Base-by-base conservation (phyloP, 2,329 filamentous ascomycete species). In the Hypoxylon sp. region DNA sequence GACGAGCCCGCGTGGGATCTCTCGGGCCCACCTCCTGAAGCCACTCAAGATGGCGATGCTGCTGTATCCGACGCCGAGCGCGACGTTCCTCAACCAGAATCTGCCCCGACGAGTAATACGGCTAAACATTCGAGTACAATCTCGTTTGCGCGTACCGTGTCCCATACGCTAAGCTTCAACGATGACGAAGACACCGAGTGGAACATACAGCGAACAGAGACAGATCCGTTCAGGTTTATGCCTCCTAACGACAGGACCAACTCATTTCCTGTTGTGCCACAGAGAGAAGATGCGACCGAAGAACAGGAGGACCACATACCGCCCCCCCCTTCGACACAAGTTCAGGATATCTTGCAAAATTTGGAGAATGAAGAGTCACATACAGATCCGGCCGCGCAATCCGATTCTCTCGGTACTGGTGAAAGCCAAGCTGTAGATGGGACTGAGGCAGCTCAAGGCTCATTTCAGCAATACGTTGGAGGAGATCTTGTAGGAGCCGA, bases 121-220 rank as follows among this genome's bases (percentile, higher is more conserved):
- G 79, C 81, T 24, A 86, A 87, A 67, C 87, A 89, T 72, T 75
- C 82, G 8, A 89, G 86, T 74, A 87, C 82, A 49, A 82, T 84
- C 73, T 90, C 88, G 0, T 90, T 90, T 75, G 81, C 87, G 10
- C 83, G 87, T 34, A 90, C 88, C 1, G 86, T 89, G 11, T 85
- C 87, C 10, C 84, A 89, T 59, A 86, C 89, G 55, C 78, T 88
- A 22, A 87, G 80, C 73, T 88, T 86, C 77, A 81, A 80, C 58
- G 82, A 82, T 44, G 85, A 86, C 39, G 87, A 84, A 56, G 86
- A 88, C 20, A 73, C 77, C n/a, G 86, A 89, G 64, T 88, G 84
- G 83, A 83, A 77, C 51, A 70, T 86, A 1, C 77, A 82, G 11
- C 81, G 81, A 56, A 79, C 81, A 28, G 81, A 85, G 54, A 82